Base-by-base conservation (phyloP, 805 yeast species). In the Blastobotrys chiropterorum region DNA sequence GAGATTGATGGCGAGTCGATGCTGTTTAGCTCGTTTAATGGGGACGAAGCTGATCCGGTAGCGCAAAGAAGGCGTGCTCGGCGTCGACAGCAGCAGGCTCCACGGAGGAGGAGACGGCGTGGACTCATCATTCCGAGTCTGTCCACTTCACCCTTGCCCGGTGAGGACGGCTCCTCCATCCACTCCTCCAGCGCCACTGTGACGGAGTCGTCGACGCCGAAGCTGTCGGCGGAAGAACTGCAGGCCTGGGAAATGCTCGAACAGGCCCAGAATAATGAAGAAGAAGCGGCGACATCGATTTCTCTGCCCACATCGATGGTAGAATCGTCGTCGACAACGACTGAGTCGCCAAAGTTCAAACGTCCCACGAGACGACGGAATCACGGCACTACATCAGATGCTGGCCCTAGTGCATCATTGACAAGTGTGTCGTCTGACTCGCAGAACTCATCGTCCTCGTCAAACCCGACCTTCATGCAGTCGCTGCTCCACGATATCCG, bases 161-260 rank as follows among this genome's bases (percentile, higher is more conserved):
- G 46, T 38, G 49, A 26, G 11, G 34, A 26, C 11, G 34, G 34
- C 34, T 26, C 34, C 8, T 26, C 34, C 8, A 26, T 26, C 34
- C 19, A 26, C 11, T 44, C 51, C 38, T 26, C 16, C 21, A 13
- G 3, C 47, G 43, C 14, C 47, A 42, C 16, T 38, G 30, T 19
- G n/a, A 15, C 19, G 21, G 19, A 8, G 34, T n/a, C 34, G 40
- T 22, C 31, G 43, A 21, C 40, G 21, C 50, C 44, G 14, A 26
- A 21, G 19, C 26, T 41, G 34, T 26, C 47, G n/a, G 41, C 52
- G 14, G 67, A 62, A 19, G 65, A 62, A 50, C 48, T 44, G 3
- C 59, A 61, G 44, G 65, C 68, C 2, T 65, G 69, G 69, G 55
- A 57, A 19, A 56, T 61, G 61, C 57, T 63, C 15, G 69, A 61